phyloP scores from a whole-genome alignment of 345 rosid species.

The Conringia planisiliqua region DNA sequence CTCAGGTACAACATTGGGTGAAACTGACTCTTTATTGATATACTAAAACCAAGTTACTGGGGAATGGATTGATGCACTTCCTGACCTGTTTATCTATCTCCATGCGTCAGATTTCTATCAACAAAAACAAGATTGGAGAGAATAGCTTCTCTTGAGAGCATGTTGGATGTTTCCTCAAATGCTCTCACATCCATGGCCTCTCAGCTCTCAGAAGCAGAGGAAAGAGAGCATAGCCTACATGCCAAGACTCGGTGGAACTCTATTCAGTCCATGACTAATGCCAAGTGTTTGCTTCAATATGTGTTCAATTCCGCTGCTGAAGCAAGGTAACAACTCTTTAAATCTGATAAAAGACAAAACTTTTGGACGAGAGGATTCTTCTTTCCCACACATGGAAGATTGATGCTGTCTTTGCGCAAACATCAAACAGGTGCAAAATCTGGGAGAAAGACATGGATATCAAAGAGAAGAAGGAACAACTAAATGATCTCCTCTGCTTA shows the following conservation, averaged over 20 bases:
- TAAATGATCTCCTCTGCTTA: constrained; percentile 54
- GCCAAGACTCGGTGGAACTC: constrained; percentile 71
- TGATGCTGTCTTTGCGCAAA: background rate
- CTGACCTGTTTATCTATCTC: constrained; percentile 29
- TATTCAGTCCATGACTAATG: constrained; percentile 63
- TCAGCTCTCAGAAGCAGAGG: constrained; percentile 83
- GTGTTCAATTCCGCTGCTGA: constrained; percentile 61
- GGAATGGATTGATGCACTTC: background rate
- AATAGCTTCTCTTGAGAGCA: constrained; percentile 61
- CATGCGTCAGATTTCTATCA: constrained; percentile 40
- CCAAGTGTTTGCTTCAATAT: constrained; percentile 71
- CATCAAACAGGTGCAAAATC: constrained; percentile 48
- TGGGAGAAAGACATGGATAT: constrained; percentile 70
- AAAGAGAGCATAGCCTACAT: constrained; percentile 54
- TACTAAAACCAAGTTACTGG: background rate
- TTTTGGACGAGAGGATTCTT: background rate
- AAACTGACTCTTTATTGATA: background rate
- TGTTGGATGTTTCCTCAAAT: constrained; percentile 68
- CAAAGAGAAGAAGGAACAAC: constrained; percentile 60
- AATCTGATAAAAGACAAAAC: background rate
- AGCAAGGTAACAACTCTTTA: constrained; percentile 45
- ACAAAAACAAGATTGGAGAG: constrained; percentile 65
- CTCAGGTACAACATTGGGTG: constrained; percentile 40
- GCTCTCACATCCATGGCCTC: constrained; percentile 72
- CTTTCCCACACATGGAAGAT: background rate